These are phyloP conservation scores for Aspergillus homomorphus DNA, from an alignment of 495 filamentous ascomycete genomes.

Conservation along the genomic window DNA sequence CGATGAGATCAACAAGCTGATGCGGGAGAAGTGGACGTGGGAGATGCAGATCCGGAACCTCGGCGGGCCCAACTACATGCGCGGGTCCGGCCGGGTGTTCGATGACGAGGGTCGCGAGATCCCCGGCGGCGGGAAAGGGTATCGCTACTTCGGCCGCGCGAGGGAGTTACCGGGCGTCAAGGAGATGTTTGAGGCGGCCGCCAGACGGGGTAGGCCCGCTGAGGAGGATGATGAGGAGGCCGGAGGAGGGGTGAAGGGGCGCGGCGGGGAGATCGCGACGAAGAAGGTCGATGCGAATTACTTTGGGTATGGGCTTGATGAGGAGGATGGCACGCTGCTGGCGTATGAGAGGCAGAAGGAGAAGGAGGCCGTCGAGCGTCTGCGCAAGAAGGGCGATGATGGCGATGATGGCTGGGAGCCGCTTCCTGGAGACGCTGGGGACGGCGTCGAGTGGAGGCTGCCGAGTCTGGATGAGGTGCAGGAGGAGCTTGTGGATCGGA, in stretches of 20 bases:
- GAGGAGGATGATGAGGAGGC: slow-evolving; percentile 53
- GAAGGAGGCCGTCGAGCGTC: slow-evolving; percentile 67
- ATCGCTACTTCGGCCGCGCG: slow-evolving; percentile 89
- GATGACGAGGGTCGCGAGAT: slow-evolving; percentile 93
- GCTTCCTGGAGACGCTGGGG: slow-evolving; percentile 80
- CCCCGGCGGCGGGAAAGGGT: slow-evolving; percentile 83
- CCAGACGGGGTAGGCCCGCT: slow-evolving; percentile 51
- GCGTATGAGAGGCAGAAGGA: slow-evolving; percentile 83
- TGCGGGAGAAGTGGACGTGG: slow-evolving; percentile 99
- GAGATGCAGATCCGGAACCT: slow-evolving; percentile 92
- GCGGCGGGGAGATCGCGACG: slow-evolving; percentile 64
- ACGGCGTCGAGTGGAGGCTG: slow-evolving; percentile 79
- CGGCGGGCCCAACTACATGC: slow-evolving; percentile 97
- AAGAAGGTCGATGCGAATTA: slow-evolving; percentile 89
- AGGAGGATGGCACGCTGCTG: slow-evolving; percentile 84
- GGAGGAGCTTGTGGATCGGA: slow-evolving; percentile 85
- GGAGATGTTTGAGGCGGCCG: slow-evolving; percentile 86
- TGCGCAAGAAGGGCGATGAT: slow-evolving; percentile 50
- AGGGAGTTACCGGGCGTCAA: slow-evolving; percentile 92
- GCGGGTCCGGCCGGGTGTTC: slow-evolving; percentile 76
- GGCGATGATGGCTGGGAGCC: slow-evolving; percentile 69
- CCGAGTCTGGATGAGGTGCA: slow-evolving; percentile 87
- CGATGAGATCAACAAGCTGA: slow-evolving; percentile 98
- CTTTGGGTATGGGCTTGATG: slow-evolving; percentile 91
- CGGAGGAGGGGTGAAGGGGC: slow-evolving; percentile 51